A percentile compares a stretch with the other conserved stretches of the same genome.
Conservation (phyloP, 345 rosid genomes). For the Salix exigua region DNA sequence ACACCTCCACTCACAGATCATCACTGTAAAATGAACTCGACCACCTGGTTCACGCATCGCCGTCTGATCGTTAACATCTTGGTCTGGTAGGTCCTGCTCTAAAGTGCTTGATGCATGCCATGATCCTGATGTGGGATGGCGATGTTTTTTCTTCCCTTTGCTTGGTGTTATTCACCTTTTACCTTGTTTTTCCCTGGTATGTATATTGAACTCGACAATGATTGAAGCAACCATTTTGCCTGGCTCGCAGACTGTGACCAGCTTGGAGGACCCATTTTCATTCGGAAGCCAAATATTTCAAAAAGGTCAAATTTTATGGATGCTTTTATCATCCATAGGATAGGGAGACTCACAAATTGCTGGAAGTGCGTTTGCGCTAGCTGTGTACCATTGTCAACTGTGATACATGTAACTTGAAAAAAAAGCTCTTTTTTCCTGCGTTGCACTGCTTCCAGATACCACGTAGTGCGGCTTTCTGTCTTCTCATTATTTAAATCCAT, state of each 20-base stretch:
- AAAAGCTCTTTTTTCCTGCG: neutral
- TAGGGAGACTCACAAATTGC: constrained; percentile 12
- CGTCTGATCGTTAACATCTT: neutral
- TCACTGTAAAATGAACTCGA: constrained; percentile 16
- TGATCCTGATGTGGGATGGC: neutral
- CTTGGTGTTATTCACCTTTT: neutral
- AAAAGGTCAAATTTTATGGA: constrained; percentile 12
- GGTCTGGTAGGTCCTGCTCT: neutral
- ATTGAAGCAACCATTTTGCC: constrained; percentile 31
- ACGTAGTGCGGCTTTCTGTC: neutral
- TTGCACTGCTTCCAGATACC: constrained; percentile 2
- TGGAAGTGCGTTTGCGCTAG: constrained; percentile 16
- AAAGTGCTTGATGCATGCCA: neutral
- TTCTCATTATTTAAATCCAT: neutral
- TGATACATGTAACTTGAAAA: constrained; percentile 10
- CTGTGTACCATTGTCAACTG: constrained; percentile 15
- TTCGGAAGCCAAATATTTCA: neutral
- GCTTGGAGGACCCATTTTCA: constrained; percentile 22
- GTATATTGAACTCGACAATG: constrained; percentile 9
- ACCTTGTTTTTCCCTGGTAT: neutral
- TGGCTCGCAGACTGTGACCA: constrained; percentile 28
- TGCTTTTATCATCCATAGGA: constrained; percentile 1
- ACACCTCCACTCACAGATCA: constrained; percentile 10
- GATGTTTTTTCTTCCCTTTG: neutral
- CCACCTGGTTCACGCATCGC: neutral